These are phyloP conservation scores for Sporothrix luriei DNA, from an alignment of 2,329 filamentous ascomycete species.

Conservation along the genomic window DNA sequence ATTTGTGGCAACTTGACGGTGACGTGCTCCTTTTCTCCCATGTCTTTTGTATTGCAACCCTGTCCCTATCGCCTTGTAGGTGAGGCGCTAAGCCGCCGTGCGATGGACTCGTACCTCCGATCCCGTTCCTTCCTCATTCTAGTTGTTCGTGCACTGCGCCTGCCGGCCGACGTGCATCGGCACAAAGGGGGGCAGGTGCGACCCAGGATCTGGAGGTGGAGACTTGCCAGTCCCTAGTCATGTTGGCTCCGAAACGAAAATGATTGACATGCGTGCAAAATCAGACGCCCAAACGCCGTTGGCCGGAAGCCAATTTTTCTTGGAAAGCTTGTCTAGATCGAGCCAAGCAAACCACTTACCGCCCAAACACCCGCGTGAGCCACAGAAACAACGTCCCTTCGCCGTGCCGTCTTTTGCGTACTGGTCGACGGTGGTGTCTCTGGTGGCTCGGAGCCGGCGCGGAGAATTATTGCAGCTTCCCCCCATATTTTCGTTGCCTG, in stretches of 20 bases:
- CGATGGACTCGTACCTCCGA: slow-evolving; percentile 21
- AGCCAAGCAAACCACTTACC: neutral
- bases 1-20: neutral
- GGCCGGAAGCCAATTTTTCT: slow-evolving; percentile 19
- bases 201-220: slow-evolving; percentile 25
- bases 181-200: slow-evolving; percentile 7
- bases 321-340: slow-evolving; percentile 23
- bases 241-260: too few species aligned
- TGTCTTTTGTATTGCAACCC: neutral
- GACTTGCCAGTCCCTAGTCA: neutral
- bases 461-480: slow-evolving; percentile 7
- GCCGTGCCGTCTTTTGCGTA: slow-evolving; percentile 26
- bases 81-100: neutral
- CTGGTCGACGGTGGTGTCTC: neutral
- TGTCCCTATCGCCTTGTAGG: neutral
- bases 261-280: too few species aligned
- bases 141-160: neutral
- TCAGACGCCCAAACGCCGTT: slow-evolving; percentile 19
- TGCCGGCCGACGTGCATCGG: neutral
- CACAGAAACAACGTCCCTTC: slow-evolving; percentile 5
- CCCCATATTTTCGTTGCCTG: neutral
- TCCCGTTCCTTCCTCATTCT: neutral
- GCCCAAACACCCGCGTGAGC: neutral
- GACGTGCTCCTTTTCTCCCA: slow-evolving; percentile 7
- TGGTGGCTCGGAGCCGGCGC: slow-evolving; percentile 29